Evolutionary conservation across 495 filamentous ascomycete genomes (phyloP), one percentile per base, ranked within the genome.

Genomic region (Penicillium atrosanguineum): DNA sequence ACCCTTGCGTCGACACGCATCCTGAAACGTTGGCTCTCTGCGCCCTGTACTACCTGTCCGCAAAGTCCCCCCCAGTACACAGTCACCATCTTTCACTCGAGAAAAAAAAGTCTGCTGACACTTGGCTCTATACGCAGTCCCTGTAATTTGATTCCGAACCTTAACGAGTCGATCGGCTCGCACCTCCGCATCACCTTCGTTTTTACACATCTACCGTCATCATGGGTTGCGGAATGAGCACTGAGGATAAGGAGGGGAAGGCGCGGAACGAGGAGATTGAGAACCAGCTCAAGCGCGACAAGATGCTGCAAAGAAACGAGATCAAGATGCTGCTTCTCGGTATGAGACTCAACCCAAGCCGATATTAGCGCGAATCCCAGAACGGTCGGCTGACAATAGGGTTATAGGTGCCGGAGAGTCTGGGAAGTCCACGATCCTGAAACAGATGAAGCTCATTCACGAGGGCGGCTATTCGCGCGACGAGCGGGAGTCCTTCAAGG

Each of bases 231-330:
- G 92, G 91, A 74, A 96, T 96, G 91, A 97, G 95, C 68, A 95
- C 95, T 64, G 94, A 97, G 83, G 94, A 97, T 78, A 97, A 96
- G 90, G 94, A 98, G 90, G 95, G 94, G 76, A 97, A 96, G 88
- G 86, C 89, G 74, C 85, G 92, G 63, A 97, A 98, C 73, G 94
- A 97, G 81, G 91, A 96, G 85, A 98, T 98, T 68, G 94, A 98
- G 76, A 97, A 96, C 73, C 88, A 93, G 80, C 79, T 98, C 66
- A 95, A 95, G 79, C 83, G 86, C 69, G 94, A 98, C 72, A 93
- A 90, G 79, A 87, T 95, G 84, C 83, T 89, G 80, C 90, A 95
- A 78, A 84, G 91, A 62, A 96, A 95, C 61, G 94, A 98, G 75
- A 96, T 98, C 74, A 98, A 98, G 83, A 96, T 98, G 91, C 79